phyloP scores from a whole-genome alignment of 2,329 filamentous ascomycete genomes.

The Hypoxylon sp. region DNA sequence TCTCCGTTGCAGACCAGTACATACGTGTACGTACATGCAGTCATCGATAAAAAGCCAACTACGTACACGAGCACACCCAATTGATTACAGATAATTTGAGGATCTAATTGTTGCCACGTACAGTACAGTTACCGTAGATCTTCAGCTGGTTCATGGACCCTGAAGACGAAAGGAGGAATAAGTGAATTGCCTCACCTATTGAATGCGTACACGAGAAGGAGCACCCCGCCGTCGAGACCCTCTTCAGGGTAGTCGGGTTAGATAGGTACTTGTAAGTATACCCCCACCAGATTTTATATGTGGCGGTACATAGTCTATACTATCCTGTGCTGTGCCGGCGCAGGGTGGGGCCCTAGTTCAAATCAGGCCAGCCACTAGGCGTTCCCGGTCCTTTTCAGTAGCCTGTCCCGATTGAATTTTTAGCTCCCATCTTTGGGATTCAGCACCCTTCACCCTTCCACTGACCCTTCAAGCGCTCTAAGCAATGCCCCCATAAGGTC shows the following conservation, averaged over 20 bases:
- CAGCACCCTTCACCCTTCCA: slow-evolving; percentile 9
- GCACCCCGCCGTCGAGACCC: slow-evolving; percentile 37
- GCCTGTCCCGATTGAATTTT: slow-evolving; percentile 40
- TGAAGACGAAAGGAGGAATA: slow-evolving; percentile 24
- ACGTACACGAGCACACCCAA: slow-evolving; percentile 5
- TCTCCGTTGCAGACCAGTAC: slow-evolving; percentile 3
- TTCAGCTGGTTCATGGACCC: slow-evolving; percentile 24
- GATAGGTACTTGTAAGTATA: slow-evolving; percentile 28
- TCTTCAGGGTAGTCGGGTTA: slow-evolving; percentile 3
- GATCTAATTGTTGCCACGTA: slow-evolving; percentile 31
- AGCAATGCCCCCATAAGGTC: slow-evolving; percentile 4
- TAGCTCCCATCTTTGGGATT: slow-evolving; percentile 41
- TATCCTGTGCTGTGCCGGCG: slow-evolving; percentile 29
- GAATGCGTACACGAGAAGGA: slow-evolving; percentile 42
- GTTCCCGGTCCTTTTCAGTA: slow-evolving; percentile 42
- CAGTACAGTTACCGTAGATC: slow-evolving; percentile 34
- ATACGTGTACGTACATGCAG: slow-evolving; percentile 25
- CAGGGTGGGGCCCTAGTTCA: slow-evolving; percentile 26
- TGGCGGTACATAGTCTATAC: not conserved
- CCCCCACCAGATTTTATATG: not conserved
- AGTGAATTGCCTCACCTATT: slow-evolving; percentile 43
- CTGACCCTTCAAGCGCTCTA: slow-evolving; percentile 6
- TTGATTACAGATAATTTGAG: slow-evolving; percentile 4
- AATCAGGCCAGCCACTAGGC: slow-evolving; percentile 39
- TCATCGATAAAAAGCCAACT: not conserved